Evolutionary conservation across 441 rosid genomes (phyloP).

Genomic region (Viola pubescens): DNA sequence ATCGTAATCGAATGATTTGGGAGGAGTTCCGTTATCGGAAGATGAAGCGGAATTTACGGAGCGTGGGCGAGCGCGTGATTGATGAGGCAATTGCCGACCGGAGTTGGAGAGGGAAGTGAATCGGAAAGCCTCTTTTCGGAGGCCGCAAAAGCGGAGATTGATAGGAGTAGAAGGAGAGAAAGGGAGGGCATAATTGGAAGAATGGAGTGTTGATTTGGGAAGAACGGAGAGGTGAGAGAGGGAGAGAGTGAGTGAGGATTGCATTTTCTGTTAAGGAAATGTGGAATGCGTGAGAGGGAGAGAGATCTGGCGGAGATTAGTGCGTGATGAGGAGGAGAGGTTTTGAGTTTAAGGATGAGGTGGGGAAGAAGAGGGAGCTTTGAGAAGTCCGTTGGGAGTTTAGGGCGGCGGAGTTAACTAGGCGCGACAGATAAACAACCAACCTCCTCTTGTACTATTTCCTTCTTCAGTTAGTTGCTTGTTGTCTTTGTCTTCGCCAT

Average conservation of each 20-base stretch:
- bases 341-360: neutral
- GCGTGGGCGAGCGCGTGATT: conserved; percentile 10
- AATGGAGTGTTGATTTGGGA: conserved; percentile 29
- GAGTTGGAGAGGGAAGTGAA: conserved; percentile 27
- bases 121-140: conserved; percentile 50
- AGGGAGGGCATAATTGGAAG: conserved; percentile 23
- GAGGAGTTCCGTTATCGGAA: conserved; percentile 47
- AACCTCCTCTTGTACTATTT: neutral
- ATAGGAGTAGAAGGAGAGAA: conserved; percentile 28
- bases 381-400: conserved; percentile 36
- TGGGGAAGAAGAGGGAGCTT: conserved; percentile 10
- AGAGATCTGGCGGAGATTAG: neutral
- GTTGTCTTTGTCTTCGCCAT: neutral
- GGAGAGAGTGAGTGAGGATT: conserved; percentile 43
- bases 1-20: conserved; percentile 77
- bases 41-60: conserved; percentile 31
- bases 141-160: conserved; percentile 76
- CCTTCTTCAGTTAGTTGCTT: conserved; percentile 7
- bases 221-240: conserved; percentile 27
- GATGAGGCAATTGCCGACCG: conserved; percentile 9
- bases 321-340: conserved; percentile 18
- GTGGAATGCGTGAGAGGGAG: neutral
- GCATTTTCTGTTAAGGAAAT: conserved; percentile 34
- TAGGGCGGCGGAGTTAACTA: conserved; percentile 43
- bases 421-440: conserved; percentile 37